Conservation (phyloP, 352 stramenopile genomes). For the Thalassiosira livingstoniorum region DNA sequence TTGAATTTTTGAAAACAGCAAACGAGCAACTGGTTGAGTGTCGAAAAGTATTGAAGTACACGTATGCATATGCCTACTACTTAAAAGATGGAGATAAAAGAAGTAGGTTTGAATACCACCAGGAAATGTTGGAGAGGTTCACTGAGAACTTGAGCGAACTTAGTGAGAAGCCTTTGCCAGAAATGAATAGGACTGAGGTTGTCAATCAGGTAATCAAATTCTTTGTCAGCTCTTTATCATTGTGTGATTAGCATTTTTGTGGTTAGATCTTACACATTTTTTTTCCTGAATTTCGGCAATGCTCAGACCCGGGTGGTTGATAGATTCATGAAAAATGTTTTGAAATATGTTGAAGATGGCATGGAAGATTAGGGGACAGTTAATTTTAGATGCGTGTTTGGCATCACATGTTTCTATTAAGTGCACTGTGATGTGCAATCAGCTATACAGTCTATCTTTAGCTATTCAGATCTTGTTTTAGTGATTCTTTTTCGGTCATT, state of each 20-base stretch:
- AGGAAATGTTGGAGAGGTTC: slow-evolving; percentile 86
- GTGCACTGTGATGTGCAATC: too few relatives aligned
- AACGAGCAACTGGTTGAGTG: slow-evolving; percentile 96
- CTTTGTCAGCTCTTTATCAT: too few relatives aligned
- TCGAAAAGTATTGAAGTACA: slow-evolving; percentile 98
- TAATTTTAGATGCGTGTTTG: too few relatives aligned
- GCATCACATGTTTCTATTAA: too few relatives aligned
- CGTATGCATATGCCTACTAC: slow-evolving; percentile 96
- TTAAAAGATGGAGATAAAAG: slow-evolving; percentile 77
- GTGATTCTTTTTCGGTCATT: too few relatives aligned
- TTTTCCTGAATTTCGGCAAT: background rate
- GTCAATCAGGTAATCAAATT: slow-evolving; percentile 74
- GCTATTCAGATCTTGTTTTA: too few relatives aligned
- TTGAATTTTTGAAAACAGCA: slow-evolving; percentile 97
- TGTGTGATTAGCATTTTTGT: background rate
- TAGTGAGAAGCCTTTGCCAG: slow-evolving; percentile 77
- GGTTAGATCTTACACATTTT: background rate
- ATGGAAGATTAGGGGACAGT: slow-evolving; percentile 46
- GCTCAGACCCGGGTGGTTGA: slow-evolving; percentile 78
- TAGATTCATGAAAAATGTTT: slow-evolving; percentile 84
- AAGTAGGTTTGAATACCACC: slow-evolving; percentile 84
- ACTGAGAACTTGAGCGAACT: slow-evolving; percentile 84
- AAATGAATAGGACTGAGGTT: slow-evolving; percentile 85
- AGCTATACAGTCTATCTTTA: too few relatives aligned
- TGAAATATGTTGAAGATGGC: slow-evolving; percentile 83